Base-by-base conservation (phyloP, 148 eudicot genomes). In the Vaccinium macrocarpon region DNA sequence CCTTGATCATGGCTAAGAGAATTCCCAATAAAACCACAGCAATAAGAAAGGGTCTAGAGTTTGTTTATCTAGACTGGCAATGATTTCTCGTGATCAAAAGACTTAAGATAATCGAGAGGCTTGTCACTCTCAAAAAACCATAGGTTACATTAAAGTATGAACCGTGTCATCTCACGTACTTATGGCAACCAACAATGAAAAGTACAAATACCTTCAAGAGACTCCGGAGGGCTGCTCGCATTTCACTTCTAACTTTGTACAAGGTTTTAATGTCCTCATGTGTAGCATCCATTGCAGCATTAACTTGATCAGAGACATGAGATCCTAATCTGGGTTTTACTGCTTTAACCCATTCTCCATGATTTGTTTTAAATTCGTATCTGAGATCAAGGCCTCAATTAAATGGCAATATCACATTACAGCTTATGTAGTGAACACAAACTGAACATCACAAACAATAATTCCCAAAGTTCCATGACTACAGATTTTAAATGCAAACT, bases 161-260 rank as follows among this genome's bases (percentile, higher is more conserved):
- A 29, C 73, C 42, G 29, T 68, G 25, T 57, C 25, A 56, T 80
- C 46, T 11, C 13, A 42, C 15, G 46, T 57, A 75, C 14, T 62
- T 7, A 66, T 55, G 72, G 55, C 72, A 29, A 70, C 9, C 61
- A 85, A 53, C 56, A 66, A 64, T 62, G 59, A 68, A 25, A 62
- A 56, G 66, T 16, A 50, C 51, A 50, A 13, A 27, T 89, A 96
- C 98, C 98, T 94, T 93, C 85, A 96, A 86, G 23, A 96, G 92
- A 81, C 87, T 83, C 82, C 89, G 93, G 71, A 96, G 83, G 81
- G 95, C 95, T 62, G 84, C 83, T 83, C 93, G 88, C 91, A 96
- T 84, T 86, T 96, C 98, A 3, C 88, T 85, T 88, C 95, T 92
- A 76, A 93, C 96, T 92, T 93, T 96, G 82, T 94, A 96, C 78